Evolutionary conservation across 2,329 filamentous ascomycete genomes (phyloP), one percentile per base, ranked within the genome.

Genomic region (Cladosporium sp.): DNA sequence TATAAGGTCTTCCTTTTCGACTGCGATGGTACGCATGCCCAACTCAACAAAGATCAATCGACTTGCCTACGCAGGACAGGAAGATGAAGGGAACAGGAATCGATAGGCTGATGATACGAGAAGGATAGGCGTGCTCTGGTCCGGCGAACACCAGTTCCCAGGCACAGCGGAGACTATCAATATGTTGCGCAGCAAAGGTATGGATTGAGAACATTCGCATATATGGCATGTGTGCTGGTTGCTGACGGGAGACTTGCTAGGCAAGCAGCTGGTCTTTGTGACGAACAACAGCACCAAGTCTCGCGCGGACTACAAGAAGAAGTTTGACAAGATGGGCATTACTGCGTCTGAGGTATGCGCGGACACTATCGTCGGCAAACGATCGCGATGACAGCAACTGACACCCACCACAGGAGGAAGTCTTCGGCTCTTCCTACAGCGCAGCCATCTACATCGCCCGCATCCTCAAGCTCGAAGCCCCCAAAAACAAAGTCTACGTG

Each of bases 221-320:
- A 12, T 8, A 21, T 7, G 21, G 8, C 7, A 51, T 18, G 41
- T 10, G 26, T 14, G n/a, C 36, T 4, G 32, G 28, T 26, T 6
- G 60, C 60, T 64, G 18, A 64, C 5, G 10, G 34, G 12, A 44
- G 15, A 36, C 34, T 34, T 1, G 26, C 34, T 69, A 95, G 93
- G 92, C 76, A 99, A 99, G 80, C 90, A 90, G 77, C 86, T 95
- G 38, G 89, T 99, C 64, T 99, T 99, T 76, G 95, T 99, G 62
- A 99, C 95, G 49, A 99, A 99, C 82, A 99, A 99, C 83, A 97
- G 93, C 75, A 98, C 95, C 66, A 99, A 99, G 78, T 97, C 94
- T 12, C 90, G 95, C 65, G 83, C 86, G 59, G 93, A 97, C 77
- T 99, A 99, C 80, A 90, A 91, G 78, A 92, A 94, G 83, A 99